phyloP scores from a whole-genome alignment of 2,329 filamentous ascomycete species.

The Gaeumannomyces sp. region DNA sequence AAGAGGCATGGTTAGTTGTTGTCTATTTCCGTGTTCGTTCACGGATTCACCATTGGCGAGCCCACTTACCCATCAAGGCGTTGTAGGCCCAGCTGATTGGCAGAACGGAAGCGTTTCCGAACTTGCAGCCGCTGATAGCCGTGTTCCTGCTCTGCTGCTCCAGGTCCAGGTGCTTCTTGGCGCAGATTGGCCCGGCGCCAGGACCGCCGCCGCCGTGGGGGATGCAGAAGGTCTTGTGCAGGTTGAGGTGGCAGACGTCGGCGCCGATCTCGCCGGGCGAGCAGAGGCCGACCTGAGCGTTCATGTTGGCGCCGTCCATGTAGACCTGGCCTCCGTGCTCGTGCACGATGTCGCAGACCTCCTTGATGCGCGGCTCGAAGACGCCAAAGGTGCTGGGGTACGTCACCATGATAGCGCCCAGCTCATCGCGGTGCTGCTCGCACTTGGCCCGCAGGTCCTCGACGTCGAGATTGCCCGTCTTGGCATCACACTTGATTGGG shows the following conservation, averaged over 20 bases:
- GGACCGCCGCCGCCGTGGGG: constrained; percentile 92
- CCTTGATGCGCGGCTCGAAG: constrained; percentile 84
- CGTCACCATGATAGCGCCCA: constrained; percentile 93
- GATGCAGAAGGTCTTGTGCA: constrained; percentile 99
- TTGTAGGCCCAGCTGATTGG: constrained; percentile 96
- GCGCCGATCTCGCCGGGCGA: constrained; percentile 93
- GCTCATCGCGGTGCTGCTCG: constrained; percentile 75
- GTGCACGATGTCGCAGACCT: constrained; percentile 81
- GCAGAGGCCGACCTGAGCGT: constrained; percentile 92
- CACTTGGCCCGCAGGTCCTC: constrained; percentile 82
- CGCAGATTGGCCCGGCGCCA: constrained; percentile 88
- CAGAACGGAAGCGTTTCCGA: constrained; percentile 84
- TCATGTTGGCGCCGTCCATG: constrained; percentile 99
- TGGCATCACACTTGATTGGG: constrained; percentile 80
- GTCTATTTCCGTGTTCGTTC: neutral
- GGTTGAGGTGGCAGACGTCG: constrained; percentile 93
- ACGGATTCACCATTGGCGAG: neutral
- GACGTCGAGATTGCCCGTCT: constrained; percentile 85
- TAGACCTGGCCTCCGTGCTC: constrained; percentile 87
- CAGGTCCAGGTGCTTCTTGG: constrained; percentile 68
- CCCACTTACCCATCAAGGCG: constrained; percentile 71
- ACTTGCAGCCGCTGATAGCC: constrained; percentile 72
- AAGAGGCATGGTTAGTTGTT: constrained; percentile 7
- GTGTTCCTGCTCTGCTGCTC: constrained; percentile 23
- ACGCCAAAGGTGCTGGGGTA: constrained; percentile 95